Evolutionary conservation across 306 rosid genomes (phyloP).

Genomic region (Glycine tomentella): DNA sequence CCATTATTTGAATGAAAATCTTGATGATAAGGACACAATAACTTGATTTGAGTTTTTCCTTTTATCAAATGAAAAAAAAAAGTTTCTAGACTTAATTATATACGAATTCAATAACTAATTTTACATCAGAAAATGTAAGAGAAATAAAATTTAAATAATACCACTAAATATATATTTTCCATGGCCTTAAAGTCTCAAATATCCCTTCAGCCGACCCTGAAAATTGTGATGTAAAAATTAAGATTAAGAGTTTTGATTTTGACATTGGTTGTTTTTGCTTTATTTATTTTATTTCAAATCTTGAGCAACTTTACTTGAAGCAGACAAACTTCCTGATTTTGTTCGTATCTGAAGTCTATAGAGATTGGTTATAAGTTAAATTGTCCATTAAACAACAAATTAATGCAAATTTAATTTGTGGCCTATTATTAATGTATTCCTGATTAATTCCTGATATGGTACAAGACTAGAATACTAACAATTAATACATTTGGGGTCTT

Average conservation of each 20-base stretch:
- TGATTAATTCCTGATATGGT: no score
- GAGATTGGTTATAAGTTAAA: neutral
- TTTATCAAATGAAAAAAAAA: no score
- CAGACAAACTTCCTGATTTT: conserved; percentile 42
- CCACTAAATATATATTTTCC: no score
- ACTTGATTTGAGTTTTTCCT: no score
- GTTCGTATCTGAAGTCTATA: conserved; percentile 21
- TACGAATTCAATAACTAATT: no score
- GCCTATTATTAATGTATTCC: neutral
- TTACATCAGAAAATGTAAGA: no score
- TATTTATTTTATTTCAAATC: neutral
- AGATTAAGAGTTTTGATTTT: conserved; percentile 8
- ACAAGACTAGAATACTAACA: neutral
- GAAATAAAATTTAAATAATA: no score
- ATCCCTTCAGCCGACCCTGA: neutral
- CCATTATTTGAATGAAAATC: no score
- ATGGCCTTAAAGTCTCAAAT: neutral
- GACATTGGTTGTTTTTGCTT: neutral
- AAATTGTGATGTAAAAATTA: neutral
- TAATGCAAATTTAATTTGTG: neutral
- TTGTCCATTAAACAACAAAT: conserved; percentile 14
- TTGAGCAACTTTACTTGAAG: neutral
- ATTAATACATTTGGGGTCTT: neutral
- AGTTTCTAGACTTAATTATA: no score
- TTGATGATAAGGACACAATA: no score